Evolutionary conservation across 495 filamentous ascomycete species (phyloP), one percentile per base, ranked within the genome.

Genomic region (Neurospora sp.): DNA sequence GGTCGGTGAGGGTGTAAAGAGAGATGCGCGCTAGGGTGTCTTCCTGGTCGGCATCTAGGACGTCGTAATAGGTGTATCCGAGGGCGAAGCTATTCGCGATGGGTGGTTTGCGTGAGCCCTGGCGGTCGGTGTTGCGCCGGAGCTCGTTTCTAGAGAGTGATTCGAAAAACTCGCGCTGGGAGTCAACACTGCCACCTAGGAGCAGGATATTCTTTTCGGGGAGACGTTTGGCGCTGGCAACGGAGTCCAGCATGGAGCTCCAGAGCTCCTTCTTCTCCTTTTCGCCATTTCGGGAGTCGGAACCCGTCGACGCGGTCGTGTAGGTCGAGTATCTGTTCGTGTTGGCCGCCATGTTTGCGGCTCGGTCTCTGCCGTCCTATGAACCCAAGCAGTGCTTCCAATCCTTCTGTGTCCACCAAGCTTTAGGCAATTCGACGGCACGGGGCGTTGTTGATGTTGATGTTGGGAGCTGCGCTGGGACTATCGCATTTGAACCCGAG

Each of bases 31-130:
- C 95, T 79, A 98, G 87, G 37, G 91, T 94, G 85, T 98, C 95
- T 88, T 98, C 95, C 78, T 96, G 93, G 79, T 98, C 95, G 72
- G 94, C 91, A 84, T 98, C 95, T 39, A 97, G 85, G 49, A 98
- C 93, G 84, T 98, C 94, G 79, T 93, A 92, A 81, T 97, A 98
- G 70, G 95, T 97, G 82, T 98, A 98, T 69, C 95, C 95, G 72
- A 98, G 83, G 12, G 95, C 95, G 81, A 96, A 97, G 74, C 92
- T 91, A 79, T 98, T 98, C 60, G 95, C 95, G 78, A 97, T 88
- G 42, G 94, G 93, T 3, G 94, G 92, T 74, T 88, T 86, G 71
- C 86, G 90, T n/a, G 85, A 87, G 72, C 88, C 89, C 49, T 88
- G 86, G 66, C 89, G 80, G 78, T 85, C 87, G 78, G 85, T 77